phyloP scores from a whole-genome alignment of 495 filamentous ascomycete species.

The Trichoderma erinaceum region DNA sequence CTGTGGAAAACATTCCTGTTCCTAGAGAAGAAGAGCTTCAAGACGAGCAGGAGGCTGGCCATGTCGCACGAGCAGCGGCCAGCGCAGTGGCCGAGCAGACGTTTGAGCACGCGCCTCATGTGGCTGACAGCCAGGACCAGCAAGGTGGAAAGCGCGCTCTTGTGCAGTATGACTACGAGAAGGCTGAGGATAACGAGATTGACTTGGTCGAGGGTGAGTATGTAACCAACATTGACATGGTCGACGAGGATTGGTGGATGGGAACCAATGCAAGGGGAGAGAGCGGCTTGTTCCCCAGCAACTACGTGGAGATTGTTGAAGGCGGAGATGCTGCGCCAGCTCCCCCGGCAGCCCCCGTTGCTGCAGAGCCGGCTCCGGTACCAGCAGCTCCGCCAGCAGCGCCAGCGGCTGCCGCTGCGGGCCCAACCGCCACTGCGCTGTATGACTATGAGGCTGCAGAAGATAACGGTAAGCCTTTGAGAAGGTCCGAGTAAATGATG shows the following conservation, averaged over 20 bases:
- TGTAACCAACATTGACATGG: slow-evolving; percentile 95
- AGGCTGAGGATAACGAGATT: slow-evolving; percentile 93
- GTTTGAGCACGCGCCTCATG: slow-evolving; percentile 27
- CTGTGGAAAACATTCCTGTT: slow-evolving; percentile 51
- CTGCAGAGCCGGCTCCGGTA: slow-evolving; percentile 22
- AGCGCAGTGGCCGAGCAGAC: slow-evolving; percentile 43
- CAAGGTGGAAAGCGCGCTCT: slow-evolving; percentile 61
- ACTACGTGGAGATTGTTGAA: slow-evolving; percentile 86
- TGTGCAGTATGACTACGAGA: slow-evolving; percentile 93
- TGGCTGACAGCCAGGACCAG: slow-evolving; percentile 24
- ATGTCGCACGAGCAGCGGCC: slow-evolving; percentile 58
- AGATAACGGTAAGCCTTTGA: slow-evolving; percentile 63
- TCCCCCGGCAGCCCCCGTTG: slow-evolving; percentile 19
- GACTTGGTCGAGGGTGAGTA: slow-evolving; percentile 85
- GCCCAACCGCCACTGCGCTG: slow-evolving; percentile 69
- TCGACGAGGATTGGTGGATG: slow-evolving; percentile 97
- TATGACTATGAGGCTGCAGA: slow-evolving; percentile 98
- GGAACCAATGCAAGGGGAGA: slow-evolving; percentile 77
- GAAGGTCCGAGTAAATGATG: background rate
- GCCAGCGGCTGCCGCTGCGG: slow-evolving; percentile 31
- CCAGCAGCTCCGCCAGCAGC: slow-evolving; percentile 23
- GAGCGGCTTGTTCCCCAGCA: slow-evolving; percentile 86
- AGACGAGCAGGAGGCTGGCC: slow-evolving; percentile 55
- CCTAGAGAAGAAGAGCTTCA: slow-evolving; percentile 58
- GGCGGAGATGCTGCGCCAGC: slow-evolving; percentile 35